phyloP scores from a whole-genome alignment of 441 rosid genomes.

The Euphorbia celastroides region DNA sequence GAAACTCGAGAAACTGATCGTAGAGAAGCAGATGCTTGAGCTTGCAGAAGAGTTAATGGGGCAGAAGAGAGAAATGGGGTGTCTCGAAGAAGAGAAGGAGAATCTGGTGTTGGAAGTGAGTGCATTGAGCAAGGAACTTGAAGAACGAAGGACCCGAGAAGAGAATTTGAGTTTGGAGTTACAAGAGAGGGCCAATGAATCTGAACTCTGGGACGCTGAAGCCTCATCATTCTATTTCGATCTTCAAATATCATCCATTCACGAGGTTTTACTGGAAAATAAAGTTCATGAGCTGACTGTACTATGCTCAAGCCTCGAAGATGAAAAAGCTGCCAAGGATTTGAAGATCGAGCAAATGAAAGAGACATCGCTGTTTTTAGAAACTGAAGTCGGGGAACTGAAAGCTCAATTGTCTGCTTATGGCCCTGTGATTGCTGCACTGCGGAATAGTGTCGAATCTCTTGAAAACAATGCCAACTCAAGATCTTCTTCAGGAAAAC shows the following conservation, averaged over 20 bases:
- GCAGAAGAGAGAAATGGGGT: slow-evolving; percentile 48
- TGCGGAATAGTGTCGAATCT: slow-evolving; percentile 53
- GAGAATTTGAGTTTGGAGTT: slow-evolving; percentile 42
- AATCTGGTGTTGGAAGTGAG: slow-evolving; percentile 48
- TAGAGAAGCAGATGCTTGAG: slow-evolving; percentile 42
- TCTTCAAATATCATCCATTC: slow-evolving; percentile 50
- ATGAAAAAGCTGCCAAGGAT: slow-evolving; percentile 37
- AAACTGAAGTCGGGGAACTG: slow-evolving; percentile 51
- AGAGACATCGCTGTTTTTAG: slow-evolving; percentile 49
- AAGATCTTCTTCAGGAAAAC: slow-evolving; percentile 26
- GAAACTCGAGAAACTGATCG: slow-evolving; percentile 25
- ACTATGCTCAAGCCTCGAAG: slow-evolving; percentile 38
- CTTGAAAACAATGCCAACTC: slow-evolving; percentile 42
- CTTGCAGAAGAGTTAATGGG: slow-evolving; percentile 33
- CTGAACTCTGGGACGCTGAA: slow-evolving; percentile 47
- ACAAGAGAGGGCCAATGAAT: slow-evolving; percentile 49
- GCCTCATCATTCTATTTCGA: slow-evolving; percentile 46
- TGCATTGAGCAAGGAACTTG: slow-evolving; percentile 42
- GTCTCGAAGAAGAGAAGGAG: slow-evolving; percentile 45
- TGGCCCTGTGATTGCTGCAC: slow-evolving; percentile 48
- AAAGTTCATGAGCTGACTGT: slow-evolving; percentile 47
- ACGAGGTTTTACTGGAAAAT: slow-evolving; percentile 47
- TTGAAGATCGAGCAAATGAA: slow-evolving; percentile 52
- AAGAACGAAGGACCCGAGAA: slow-evolving; percentile 43
- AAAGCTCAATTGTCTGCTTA: slow-evolving; percentile 54